Evolutionary conservation across 148 eudicot genomes (phyloP), one percentile per base, ranked within the genome.

Genomic region (Polygonum maritimum): DNA sequence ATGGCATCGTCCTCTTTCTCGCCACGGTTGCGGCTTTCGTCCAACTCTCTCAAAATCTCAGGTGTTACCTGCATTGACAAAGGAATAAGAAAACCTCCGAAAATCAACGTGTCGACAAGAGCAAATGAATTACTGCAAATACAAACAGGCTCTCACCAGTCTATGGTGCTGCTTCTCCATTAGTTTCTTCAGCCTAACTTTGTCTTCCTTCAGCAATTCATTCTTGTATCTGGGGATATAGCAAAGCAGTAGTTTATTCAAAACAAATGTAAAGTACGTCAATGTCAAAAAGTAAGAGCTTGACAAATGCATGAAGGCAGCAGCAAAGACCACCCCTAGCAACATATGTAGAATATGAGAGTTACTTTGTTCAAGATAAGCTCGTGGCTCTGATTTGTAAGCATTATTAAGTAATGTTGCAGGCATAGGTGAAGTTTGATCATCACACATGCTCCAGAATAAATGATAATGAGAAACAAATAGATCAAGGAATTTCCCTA

Each of bases 1-100:
- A 89, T 88, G 49, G 39, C 73, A 74, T 87, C 87, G 1, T 91
- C 93, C 80, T 85, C 91, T 81, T 86, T 89, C 80, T 91, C 97
- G 58, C 97, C 97, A 33, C 95, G 97, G 69, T 85, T 90, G 58
- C 95, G 93, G 79, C 98, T 91, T 48, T 80, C 87, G 55, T 83
- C 86, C 40, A 94, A 79, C 82, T 94, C 98, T 72, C 92, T 86
- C 57, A 84, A 76, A 69, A 94, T 86, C 82, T 94, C 98, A 51
- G 91, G 97, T 13, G 98, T 90, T 47, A 94, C 92, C 97, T 94
- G 88, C 85, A 78, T 39, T 47, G 49, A 22, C 71, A 60, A 7
- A 85, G 69, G 55, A 76, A 77, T 22, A 71, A 36, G 49, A 2
- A 15, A 57, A 75, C 63, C 14, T 10, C 63, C 3, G 2, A 33